Evolutionary conservation across 1,139 yeast species (phyloP), one percentile per base, ranked within the genome.

Genomic region (Saccharomyces hybrid): DNA sequence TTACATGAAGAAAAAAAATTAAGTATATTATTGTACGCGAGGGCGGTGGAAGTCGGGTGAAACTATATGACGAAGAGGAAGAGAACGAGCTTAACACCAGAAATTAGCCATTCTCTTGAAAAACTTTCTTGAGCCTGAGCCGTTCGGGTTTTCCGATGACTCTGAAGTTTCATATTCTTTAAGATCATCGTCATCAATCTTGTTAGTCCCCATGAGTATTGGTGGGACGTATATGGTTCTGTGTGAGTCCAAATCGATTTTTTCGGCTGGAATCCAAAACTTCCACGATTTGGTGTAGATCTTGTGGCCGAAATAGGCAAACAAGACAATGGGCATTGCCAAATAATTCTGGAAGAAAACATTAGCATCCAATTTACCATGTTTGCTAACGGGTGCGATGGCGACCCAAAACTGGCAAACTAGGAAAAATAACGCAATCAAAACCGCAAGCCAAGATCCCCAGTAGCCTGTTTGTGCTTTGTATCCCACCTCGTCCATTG

Each of bases 341-440:
- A 83, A 68, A 67, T 81, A 82, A 51, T 75, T 68, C 67, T 74
- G 71, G 72, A 83, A 83, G 67, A 83, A 83, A 55, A 63, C 62
- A 23, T 66, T 61, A 64, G 86, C 84, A 66, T 71, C 73, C 51
- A 84, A 77, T 31, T 61, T 52, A 5, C 71, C 79, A 14, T 55
- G 48, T 13, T 59, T 59, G 11, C 83, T 85, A 55, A 84, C 66
- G 52, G 93, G 93, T 73, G 73, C 84, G 52, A 85, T 71, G 2
- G 90, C 88, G 51, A 83, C 75, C 88, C 89, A 84, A 71, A 85
- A 83, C 73, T 88, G 95, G 32, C 89, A 88, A 56, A 81, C 72
- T 55, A 89, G 72, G 54, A 88, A 83, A 58, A 84, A 75, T 47
- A 79, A 57, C 66, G 84, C 84, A 59, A 88, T 68, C 7, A 72